Percentiles rank a stretch among this genome's conserved stretches.
phyloP scores from a whole-genome alignment of 768 basidiomycete species.

The Mycena maculata region DNA sequence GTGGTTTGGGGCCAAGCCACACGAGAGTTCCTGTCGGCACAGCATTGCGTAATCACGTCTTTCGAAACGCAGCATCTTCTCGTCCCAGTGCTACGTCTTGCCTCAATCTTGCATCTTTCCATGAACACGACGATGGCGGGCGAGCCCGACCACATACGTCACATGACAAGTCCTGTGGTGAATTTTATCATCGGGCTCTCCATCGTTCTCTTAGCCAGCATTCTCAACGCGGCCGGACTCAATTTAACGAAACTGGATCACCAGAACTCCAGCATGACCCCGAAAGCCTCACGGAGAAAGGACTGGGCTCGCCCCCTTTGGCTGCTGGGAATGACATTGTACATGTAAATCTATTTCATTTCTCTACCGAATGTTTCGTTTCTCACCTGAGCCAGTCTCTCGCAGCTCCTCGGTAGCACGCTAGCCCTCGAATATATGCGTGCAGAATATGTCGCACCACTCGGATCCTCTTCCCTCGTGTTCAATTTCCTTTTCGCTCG shows the following conservation, averaged over 20 bases:
- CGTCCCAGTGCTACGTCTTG: no score
- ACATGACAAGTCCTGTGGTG: constrained; percentile 60
- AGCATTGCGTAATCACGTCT: no score
- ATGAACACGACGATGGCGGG: constrained; percentile 24
- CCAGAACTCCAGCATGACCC: constrained; percentile 79
- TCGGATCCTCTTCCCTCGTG: constrained; percentile 92
- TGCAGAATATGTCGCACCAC: constrained; percentile 90
- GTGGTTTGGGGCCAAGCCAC: no score
- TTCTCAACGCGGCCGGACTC: constrained; percentile 93
- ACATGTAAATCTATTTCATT: constrained; percentile 75
- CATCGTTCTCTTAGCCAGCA: constrained; percentile 85
- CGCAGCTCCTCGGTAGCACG: constrained; percentile 89
- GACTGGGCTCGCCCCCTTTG: constrained; percentile 90
- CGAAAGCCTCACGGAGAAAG: constrained; percentile 76
- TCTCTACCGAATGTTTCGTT: neutral
- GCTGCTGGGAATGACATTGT: constrained; percentile 93
- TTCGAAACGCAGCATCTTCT: no score
- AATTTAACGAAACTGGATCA: constrained; percentile 96
- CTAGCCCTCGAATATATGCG: constrained; percentile 90
- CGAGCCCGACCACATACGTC: neutral
- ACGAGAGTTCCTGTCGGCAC: no score
- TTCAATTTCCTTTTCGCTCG: constrained; percentile 97
- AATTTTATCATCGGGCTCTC: constrained; percentile 87
- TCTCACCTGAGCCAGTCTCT: constrained; percentile 61
- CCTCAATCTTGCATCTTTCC: neutral